A percentile compares a stretch with the other conserved stretches of the same genome.
These are phyloP conservation scores for Tirmania nivea DNA, from an alignment of 495 filamentous ascomycete genomes.

Conservation along the genomic window DNA sequence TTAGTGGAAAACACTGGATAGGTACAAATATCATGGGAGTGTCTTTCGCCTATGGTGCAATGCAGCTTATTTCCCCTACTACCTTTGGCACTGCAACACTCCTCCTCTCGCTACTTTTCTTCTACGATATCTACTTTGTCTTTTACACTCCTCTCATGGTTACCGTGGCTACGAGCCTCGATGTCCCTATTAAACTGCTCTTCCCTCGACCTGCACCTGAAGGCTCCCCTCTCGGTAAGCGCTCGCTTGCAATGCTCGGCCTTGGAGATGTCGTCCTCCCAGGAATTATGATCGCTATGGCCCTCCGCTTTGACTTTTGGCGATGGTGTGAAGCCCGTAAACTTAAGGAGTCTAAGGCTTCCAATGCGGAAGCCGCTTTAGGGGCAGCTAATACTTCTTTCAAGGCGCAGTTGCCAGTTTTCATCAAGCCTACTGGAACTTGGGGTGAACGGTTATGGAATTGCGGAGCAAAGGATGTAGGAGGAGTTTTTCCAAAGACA, in stretches of 20 bases:
- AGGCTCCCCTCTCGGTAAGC: neutral
- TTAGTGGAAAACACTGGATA: conserved; percentile 49
- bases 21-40: conserved; percentile 76
- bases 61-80: conserved; percentile 67
- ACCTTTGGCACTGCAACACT: conserved; percentile 65
- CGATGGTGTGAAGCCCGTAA: conserved; percentile 10
- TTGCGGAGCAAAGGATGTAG: conserved; percentile 13
- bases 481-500: conserved; percentile 44
- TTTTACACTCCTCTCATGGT: conserved; percentile 97
- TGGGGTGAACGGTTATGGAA: conserved; percentile 86
- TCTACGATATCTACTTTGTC: conserved; percentile 93
- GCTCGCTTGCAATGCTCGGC: conserved; percentile 59
- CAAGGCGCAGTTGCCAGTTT: conserved; percentile 20
- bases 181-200: conserved; percentile 82
- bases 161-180: conserved; percentile 71
- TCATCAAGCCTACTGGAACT: conserved; percentile 35
- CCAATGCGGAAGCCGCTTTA: conserved; percentile 4
- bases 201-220: conserved; percentile 41
- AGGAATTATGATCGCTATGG: conserved; percentile 71
- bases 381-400: neutral
- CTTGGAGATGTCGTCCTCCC: conserved; percentile 90
- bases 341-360: conserved; percentile 6
- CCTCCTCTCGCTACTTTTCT: conserved; percentile 58
- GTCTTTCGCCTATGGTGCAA: conserved; percentile 58
- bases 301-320: conserved; percentile 72